phyloP scores from a whole-genome alignment of 2,329 filamentous ascomycete species.

The Trichoderma breve region DNA sequence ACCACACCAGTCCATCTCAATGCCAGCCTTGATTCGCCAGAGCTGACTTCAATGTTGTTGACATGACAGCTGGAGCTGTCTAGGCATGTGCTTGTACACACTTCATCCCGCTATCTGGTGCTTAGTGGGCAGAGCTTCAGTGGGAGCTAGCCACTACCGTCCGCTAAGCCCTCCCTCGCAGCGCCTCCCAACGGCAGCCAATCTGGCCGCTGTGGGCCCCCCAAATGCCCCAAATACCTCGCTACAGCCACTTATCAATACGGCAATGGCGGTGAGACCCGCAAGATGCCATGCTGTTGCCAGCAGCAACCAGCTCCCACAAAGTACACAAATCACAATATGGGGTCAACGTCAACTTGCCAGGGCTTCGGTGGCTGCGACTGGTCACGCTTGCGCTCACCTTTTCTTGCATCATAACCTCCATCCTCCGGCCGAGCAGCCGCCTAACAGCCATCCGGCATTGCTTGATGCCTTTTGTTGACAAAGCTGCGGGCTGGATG shows the following conservation, averaged over 20 bases:
- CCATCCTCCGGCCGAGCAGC: slow-evolving; percentile 9
- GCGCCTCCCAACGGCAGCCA: not conserved
- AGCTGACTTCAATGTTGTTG: not conserved
- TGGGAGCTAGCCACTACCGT: not conserved
- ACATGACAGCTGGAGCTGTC: not conserved
- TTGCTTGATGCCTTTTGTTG: slow-evolving; percentile 29
- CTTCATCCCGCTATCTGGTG: not conserved
- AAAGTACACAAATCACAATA: slow-evolving; percentile 22
- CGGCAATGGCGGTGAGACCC: slow-evolving; percentile 18
- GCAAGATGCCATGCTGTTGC: slow-evolving; percentile 15
- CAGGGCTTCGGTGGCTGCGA: slow-evolving; percentile 6
- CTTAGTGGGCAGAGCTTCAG: slow-evolving; percentile 4
- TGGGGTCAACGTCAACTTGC: slow-evolving; percentile 1
- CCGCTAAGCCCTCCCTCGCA: slow-evolving; percentile 4
- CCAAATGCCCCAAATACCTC: not conserved
- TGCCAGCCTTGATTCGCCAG: not conserved
- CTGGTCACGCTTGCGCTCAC: slow-evolving; percentile 19
- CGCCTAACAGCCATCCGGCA: slow-evolving; percentile 26
- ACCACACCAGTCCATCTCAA: not conserved
- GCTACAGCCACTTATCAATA: not conserved
- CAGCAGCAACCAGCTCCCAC: slow-evolving; percentile 19
- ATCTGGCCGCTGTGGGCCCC: slow-evolving; percentile 5
- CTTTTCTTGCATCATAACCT: slow-evolving; percentile 16
- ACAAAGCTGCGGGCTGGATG: not conserved
- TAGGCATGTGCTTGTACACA: not conserved